These are phyloP conservation scores for Podila clonocystis DNA, from an alignment of 192 early-diverging fungal genomes.

Conservation along the genomic window DNA sequence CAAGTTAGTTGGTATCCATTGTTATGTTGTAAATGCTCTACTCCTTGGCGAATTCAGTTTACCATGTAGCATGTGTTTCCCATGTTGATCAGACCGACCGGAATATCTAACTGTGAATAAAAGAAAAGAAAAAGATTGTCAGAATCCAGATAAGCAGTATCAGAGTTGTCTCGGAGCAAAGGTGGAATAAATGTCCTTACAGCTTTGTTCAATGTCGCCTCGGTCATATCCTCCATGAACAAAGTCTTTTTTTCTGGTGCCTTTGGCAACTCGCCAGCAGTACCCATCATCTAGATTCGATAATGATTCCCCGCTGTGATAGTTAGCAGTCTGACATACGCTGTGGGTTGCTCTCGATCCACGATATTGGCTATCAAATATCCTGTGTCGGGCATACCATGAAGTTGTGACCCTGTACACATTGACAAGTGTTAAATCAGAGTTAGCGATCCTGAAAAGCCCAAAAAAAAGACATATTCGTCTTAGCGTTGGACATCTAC, in stretches of 20 bases:
- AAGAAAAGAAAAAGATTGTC: background rate
- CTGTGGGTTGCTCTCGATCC: too few relatives aligned
- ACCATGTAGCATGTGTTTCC: constrained; percentile 93
- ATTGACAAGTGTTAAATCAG: background rate
- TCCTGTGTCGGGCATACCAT: constrained; percentile 24
- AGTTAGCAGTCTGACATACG: background rate
- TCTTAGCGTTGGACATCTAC: background rate
- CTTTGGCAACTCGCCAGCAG: constrained; percentile 91
- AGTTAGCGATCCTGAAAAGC: background rate
- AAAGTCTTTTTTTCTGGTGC: constrained; percentile 72
- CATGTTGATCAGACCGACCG: constrained; percentile 89
- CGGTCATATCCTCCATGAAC: constrained; percentile 96
- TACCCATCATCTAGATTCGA: constrained; percentile 89
- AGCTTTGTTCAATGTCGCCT: constrained; percentile 84
- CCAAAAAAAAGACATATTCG: background rate
- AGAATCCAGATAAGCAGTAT: too few relatives aligned
- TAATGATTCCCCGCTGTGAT: background rate
- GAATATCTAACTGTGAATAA: constrained; percentile 79
- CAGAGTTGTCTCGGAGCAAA: too few relatives aligned
- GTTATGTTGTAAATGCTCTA: background rate
- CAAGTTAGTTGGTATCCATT: constrained; percentile 14
- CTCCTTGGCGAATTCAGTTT: background rate
- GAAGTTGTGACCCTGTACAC: constrained; percentile 33
- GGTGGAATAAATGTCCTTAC: constrained; percentile 50
- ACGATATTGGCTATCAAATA: background rate